Conservation (phyloP, 1,284 basidiomycete genomes). For the Trichosporon sp. region DNA sequence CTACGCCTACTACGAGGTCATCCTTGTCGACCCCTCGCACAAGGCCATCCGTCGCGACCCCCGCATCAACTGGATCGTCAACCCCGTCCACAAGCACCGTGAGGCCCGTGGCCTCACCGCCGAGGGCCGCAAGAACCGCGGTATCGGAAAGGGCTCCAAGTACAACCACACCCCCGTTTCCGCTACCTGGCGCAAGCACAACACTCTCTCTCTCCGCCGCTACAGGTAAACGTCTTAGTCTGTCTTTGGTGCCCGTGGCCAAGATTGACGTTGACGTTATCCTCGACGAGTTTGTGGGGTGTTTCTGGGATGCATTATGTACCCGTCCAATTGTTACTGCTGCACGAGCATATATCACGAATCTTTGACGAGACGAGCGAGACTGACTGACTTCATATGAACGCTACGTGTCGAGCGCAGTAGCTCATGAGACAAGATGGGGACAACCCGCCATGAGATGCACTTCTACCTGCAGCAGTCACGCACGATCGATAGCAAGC, state of each 20-base stretch:
- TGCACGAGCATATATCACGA: background rate
- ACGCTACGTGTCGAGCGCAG: too few species aligned
- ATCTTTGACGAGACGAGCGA: background rate
- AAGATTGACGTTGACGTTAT: background rate
- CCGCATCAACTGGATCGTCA: slow-evolving; percentile 92
- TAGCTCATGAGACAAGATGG: too few species aligned
- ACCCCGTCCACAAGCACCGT: slow-evolving; percentile 97
- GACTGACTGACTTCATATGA: background rate
- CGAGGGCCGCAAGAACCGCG: slow-evolving; percentile 81
- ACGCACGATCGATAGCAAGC: too few species aligned
- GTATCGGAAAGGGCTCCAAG: slow-evolving; percentile 86
- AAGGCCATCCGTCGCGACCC: slow-evolving; percentile 81
- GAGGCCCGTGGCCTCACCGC: slow-evolving; percentile 96
- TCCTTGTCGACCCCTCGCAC: slow-evolving; percentile 74
- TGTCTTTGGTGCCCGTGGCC: slow-evolving; percentile 11
- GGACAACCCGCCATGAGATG: too few species aligned
- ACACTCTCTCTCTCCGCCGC: slow-evolving; percentile 93
- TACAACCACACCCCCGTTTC: slow-evolving; percentile 90
- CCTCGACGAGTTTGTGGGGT: background rate
- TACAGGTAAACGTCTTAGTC: slow-evolving; percentile 69
- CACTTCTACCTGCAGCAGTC: too few species aligned
- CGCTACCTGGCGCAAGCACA: slow-evolving; percentile 95
- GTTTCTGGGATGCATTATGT: slow-evolving; percentile 4
- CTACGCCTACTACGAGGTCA: slow-evolving; percentile 99
- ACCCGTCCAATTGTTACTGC: background rate